Evolutionary conservation across 1,284 basidiomycete genomes (phyloP).

Genomic region (Leccinum brunneo-olivaceum): DNA sequence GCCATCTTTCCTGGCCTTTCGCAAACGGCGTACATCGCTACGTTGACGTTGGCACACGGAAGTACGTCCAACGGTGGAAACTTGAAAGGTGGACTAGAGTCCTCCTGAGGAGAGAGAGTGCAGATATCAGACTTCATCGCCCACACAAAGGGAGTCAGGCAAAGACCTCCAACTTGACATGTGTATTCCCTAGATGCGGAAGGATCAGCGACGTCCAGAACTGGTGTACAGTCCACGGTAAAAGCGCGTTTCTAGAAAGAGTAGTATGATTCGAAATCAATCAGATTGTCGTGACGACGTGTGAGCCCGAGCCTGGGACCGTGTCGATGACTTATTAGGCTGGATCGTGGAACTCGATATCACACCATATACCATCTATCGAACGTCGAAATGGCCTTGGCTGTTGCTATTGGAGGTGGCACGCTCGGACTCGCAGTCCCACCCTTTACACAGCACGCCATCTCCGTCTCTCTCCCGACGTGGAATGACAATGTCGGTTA

Average conservation of each 20-base stretch:
- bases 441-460: conserved; percentile 78
- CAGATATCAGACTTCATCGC: conserved; percentile 16
- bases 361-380: not conserved
- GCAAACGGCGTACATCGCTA: conserved; percentile 18
- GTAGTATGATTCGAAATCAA: no score
- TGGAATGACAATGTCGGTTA: conserved; percentile 94
- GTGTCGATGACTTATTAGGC: not conserved
- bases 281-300: not conserved
- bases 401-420: conserved; percentile 9
- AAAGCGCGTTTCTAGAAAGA: no score
- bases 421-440: conserved; percentile 55
- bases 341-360: not conserved
- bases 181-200: not conserved
- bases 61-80: conserved; percentile 21
- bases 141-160: not conserved
- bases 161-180: not conserved
- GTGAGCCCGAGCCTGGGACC: conserved; percentile 1
- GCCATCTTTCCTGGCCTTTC: conserved; percentile 24
- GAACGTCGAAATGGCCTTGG: conserved; percentile 12
- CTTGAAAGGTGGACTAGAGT: conserved; percentile 9
- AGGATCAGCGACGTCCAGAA: conserved; percentile 17
- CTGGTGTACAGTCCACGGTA: no score
- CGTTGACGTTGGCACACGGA: conserved; percentile 24
- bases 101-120: conserved; percentile 14
- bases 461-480: conserved; percentile 93